Evolutionary conservation across 208 protist species (phyloP).

Genomic region (Balamuthia mandrillaris): DNA sequence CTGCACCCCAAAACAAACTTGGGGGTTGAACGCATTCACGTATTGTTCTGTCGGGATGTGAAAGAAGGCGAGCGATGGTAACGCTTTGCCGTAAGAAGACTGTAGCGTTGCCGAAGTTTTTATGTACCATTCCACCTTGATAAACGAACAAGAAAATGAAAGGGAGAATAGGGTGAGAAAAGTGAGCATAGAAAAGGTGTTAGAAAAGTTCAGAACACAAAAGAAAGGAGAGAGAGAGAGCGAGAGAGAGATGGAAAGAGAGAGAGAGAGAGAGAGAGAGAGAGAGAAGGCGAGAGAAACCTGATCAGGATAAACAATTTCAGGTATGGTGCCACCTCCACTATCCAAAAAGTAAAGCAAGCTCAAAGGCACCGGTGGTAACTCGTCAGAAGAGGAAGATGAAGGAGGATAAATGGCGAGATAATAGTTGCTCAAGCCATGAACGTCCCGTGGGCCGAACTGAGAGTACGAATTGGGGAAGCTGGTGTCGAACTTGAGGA

Average conservation of each 20-base stretch:
- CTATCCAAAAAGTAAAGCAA: constrained; percentile 1
- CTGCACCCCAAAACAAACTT: neutral
- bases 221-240: too few species aligned
- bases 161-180: too few species aligned
- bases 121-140: constrained; percentile 46
- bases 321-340: neutral
- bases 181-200: too few species aligned
- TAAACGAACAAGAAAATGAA: too few species aligned
- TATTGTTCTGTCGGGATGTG: constrained; percentile 50
- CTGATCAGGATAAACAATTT: constrained; percentile 38
- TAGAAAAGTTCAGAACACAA: too few species aligned
- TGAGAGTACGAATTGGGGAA: constrained; percentile 16
- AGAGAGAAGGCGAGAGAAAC: too few species aligned
- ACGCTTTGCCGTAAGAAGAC: neutral
- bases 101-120: neutral
- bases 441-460: constrained; percentile 6
- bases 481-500: constrained; percentile 27
- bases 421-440: constrained; percentile 55
- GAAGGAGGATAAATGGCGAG: constrained; percentile 15
- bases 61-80: constrained; percentile 41
- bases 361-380: neutral
- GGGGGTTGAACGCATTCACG: neutral
- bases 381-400: too few species aligned
- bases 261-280: too few species aligned
- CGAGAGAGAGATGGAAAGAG: too few species aligned